Evolutionary conservation across 2,329 filamentous ascomycete genomes (phyloP), one percentile per base, ranked within the genome.

Genomic region (Tolypocladium ovalisporum): DNA sequence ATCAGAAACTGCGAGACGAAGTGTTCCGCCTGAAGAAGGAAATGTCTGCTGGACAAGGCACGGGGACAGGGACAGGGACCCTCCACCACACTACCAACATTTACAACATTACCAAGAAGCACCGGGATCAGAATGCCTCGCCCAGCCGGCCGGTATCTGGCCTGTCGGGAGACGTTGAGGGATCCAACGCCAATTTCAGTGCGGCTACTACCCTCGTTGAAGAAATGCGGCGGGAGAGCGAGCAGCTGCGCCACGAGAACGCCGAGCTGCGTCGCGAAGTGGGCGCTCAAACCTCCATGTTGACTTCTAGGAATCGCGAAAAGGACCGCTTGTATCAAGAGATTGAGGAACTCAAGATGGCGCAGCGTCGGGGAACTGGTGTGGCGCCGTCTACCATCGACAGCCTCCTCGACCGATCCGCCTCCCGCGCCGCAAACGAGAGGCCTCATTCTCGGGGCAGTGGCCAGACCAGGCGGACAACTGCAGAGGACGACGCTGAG

Each of bases 281-380:
- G 35, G 90, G 92, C 60, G 94, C 94, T 3, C 94, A 99, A 70
- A 96, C 92, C 1, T 97, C 92, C 0, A 97, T 99, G 90, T 81
- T 99, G 37, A 97, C 93, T 1, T 97, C 94, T 39, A 83, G 94
- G 29, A 97, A 97, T 67, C 88, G 91, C 32, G 94, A 99, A 69
- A 95, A 96, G 68, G 92, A 97, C 69, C 85, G 91, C 6, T 79
- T 99, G 10, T 96, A 97, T 70, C 90, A 96, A 68, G 93, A 99
- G 70, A 97, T 97, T 61, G 94, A 99, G 72, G 92, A 97, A 60
- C 79, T 99, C 61, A 99, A 97, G 73, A 84, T 97, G 65, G 85
- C 88, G 1, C 87, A 91, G 62, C 86, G 91, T 56, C 85, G 90
- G 61, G 84, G 83, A 35, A 88, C 81, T 61, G 84, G 84, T 36